A percentile compares a stretch with the other conserved stretches of the same genome.
Conservation (phyloP, 2,329 filamentous ascomycete species). For the Colletotrichum falcatum region DNA sequence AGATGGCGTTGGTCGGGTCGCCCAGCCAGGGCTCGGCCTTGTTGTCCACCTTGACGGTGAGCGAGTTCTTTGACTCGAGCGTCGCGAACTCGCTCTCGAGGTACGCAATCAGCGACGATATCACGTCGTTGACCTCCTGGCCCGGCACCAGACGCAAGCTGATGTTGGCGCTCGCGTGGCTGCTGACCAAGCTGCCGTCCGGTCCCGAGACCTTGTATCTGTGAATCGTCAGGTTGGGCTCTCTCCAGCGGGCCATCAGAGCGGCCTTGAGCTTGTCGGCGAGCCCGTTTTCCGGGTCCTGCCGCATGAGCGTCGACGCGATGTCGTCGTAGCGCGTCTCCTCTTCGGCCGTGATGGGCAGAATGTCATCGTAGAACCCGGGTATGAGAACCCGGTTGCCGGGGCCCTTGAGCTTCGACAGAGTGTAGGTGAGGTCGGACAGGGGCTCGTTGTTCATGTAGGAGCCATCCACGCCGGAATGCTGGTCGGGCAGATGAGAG, state of each 20-base stretch:
- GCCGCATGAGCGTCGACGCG: conserved; percentile 77
- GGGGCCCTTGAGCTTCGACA: conserved; percentile 84
- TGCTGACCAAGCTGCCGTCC: conserved; percentile 91
- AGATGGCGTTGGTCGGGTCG: conserved; percentile 90
- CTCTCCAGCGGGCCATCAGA: conserved; percentile 94
- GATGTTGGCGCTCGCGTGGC: conserved; percentile 87
- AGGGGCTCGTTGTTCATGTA: conserved; percentile 90
- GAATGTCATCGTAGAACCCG: conserved; percentile 87
- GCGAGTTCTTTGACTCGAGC: conserved; percentile 83
- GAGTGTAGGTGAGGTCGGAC: conserved; percentile 87
- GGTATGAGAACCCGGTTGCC: conserved; percentile 88
- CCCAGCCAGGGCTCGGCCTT: conserved; percentile 97
- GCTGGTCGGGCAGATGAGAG: conserved; percentile 87
- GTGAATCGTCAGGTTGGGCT: conserved; percentile 94
- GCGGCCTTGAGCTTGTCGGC: conserved; percentile 81
- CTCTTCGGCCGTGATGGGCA: conserved; percentile 80
- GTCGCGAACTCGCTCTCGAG: conserved; percentile 77
- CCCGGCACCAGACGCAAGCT: conserved; percentile 94
- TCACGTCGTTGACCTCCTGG: conserved; percentile 85
- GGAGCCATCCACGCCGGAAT: conserved; percentile 97
- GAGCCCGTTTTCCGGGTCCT: conserved; percentile 71
- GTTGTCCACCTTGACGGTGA: conserved; percentile 89
- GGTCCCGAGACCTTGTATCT: conserved; percentile 92
- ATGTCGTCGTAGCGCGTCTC: conserved; percentile 88
- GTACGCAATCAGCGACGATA: conserved; percentile 73